Percentiles rank a stretch among this genome's conserved stretches.
phyloP scores from a whole-genome alignment of 345 rosid species.

The Gossypioides kirkii region DNA sequence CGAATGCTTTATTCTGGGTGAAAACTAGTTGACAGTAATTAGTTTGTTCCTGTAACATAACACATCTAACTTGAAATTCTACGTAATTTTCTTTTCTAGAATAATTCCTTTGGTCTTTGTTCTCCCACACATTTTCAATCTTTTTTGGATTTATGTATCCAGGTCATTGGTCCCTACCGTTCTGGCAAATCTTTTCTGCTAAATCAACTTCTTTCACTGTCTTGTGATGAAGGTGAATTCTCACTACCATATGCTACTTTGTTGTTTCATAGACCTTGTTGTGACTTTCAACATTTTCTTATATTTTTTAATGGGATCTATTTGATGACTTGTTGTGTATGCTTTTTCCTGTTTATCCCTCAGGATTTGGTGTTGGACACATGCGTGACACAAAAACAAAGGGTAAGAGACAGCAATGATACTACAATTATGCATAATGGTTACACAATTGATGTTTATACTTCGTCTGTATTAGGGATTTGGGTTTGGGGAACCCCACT shows the following conservation, averaged over 20 bases:
- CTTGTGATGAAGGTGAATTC: slow-evolving; percentile 86
- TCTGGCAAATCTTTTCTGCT: slow-evolving; percentile 98
- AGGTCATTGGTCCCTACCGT: slow-evolving; percentile 99
- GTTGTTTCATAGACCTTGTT: slow-evolving; percentile 4
- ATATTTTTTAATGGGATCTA: slow-evolving; percentile 10
- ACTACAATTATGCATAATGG: neutral
- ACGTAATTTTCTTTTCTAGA: slow-evolving; percentile 1
- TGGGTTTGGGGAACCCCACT: slow-evolving; percentile 99
- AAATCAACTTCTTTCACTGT: slow-evolving; percentile 98
- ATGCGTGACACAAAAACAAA: slow-evolving; percentile 99
- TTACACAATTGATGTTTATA: slow-evolving; percentile 10
- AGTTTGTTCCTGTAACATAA: neutral
- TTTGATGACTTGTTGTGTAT: slow-evolving; percentile 10
- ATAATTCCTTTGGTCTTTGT: neutral
- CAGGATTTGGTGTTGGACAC: slow-evolving; percentile 99
- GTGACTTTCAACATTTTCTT: neutral
- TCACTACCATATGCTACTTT: slow-evolving; percentile 7
- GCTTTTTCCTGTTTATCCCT: slow-evolving; percentile 9
- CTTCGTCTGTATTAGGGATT: slow-evolving; percentile 50
- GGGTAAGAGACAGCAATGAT: slow-evolving; percentile 40
- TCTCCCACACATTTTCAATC: slow-evolving; percentile 15
- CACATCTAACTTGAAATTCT: slow-evolving; percentile 6
- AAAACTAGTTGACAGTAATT: slow-evolving; percentile 2
- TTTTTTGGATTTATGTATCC: slow-evolving; percentile 29
- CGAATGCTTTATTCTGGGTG: neutral